Base-by-base conservation (phyloP, 345 rosid genomes). In the Garcia nutans region DNA sequence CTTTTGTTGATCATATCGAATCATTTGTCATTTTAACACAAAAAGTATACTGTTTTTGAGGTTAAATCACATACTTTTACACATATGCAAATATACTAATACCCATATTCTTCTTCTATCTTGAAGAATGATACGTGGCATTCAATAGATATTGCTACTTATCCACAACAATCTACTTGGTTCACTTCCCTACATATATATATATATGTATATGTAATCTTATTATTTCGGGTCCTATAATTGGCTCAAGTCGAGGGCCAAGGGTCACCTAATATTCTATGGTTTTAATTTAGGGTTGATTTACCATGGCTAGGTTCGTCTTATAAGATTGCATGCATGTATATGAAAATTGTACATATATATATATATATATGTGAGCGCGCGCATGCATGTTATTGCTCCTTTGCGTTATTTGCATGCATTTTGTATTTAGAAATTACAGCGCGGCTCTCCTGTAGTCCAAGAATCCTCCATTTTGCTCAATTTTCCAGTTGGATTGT, bases 1-100 rank as follows among this genome's bases (percentile, higher is more conserved):
- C 31, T 71, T 50, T 72, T 61, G 10, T 13, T 65, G 70, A 77
- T 63, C 10, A 74, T 37, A 74, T 76, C 72, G 86, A 84, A 86
- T 84, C 84, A 62, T 80, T 80, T 26, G 72, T 73, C 74, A 70
- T 59, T 57, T 52, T 64, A 45, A 69, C 28, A 42, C 44, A 12
- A 74, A 69, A 72, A 73, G 31, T 37, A 37, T 37, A 33, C 5
- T 33, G 3, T 33, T 33, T 5, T 37, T 37, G 3, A 37, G 41
- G 41, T 37, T 37, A 37, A 37, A 0, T 37, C 6, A 5, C 41
- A 37, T 37, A 37, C 31, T 28, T 28, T 1, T 28, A 1, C 41
- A 37, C 41, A 37, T 37, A 6, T 37, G 6, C 41, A 37, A 33
- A 33, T 5, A 5, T 5, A 37, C 41, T 3, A 37, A 33, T 33